These are phyloP conservation scores for Xylariales sp. DNA, from an alignment of 2,329 filamentous ascomycete genomes.

Conservation along the genomic window DNA sequence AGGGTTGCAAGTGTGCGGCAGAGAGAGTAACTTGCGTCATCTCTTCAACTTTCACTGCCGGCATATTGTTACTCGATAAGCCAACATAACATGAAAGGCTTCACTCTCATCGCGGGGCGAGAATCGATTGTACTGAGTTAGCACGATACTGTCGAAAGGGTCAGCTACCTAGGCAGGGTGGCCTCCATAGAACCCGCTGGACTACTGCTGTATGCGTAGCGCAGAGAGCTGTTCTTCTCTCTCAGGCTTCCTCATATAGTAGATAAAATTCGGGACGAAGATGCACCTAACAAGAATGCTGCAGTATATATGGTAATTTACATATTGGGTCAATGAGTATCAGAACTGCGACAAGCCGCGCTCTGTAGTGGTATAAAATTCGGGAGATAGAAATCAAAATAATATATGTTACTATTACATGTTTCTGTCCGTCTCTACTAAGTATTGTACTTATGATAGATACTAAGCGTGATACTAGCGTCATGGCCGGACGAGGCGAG, in stretches of 20 bases:
- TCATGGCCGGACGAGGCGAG: neutral
- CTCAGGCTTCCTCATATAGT: neutral
- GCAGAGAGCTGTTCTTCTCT: neutral
- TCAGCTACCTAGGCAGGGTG: too few relatives aligned
- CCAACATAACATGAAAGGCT: neutral
- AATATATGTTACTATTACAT: neutral
- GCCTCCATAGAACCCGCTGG: neutral
- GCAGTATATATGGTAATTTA: too few relatives aligned
- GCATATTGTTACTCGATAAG: slow-evolving; percentile 2
- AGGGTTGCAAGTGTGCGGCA: neutral
- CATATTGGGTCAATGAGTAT: neutral
- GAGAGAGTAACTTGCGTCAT: slow-evolving; percentile 3
- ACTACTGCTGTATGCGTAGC: neutral
- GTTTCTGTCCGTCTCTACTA: neutral
- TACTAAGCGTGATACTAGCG: neutral
- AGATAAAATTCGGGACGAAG: neutral
- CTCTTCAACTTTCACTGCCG: neutral
- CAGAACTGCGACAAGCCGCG: neutral
- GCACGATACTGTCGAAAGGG: neutral
- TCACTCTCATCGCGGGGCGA: neutral
- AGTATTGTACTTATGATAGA: neutral
- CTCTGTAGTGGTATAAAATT: neutral
- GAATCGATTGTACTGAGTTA: neutral
- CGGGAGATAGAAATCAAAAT: neutral
- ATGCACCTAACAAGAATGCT: too few relatives aligned